phyloP scores from a whole-genome alignment of 306 rosid genomes.

The Senna tora region DNA sequence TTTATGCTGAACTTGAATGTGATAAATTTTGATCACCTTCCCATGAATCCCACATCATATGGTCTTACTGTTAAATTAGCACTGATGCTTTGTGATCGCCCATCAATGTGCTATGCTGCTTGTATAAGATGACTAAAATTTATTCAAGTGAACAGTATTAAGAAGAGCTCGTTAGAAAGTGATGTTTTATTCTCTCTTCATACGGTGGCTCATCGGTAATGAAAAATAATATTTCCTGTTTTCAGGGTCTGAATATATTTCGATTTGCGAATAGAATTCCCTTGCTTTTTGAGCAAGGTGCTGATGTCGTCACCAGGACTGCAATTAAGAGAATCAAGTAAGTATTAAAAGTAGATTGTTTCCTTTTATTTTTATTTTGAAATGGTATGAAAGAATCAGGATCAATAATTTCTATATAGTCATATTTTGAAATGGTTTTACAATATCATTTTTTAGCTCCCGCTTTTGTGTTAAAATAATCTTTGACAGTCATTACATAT shows the following conservation, averaged over 20 bases:
- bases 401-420: background rate
- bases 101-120: background rate
- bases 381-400: conserved; percentile 4
- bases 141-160: conserved; percentile 19
- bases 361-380: conserved; percentile 10
- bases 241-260: conserved; percentile 92
- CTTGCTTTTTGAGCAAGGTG: conserved; percentile 99
- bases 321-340: conserved; percentile 95
- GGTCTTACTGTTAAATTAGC: background rate
- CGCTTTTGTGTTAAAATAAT: conserved; percentile 14
- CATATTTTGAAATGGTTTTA: background rate
- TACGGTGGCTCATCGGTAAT: conserved; percentile 28
- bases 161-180: conserved; percentile 37
- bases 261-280: conserved; percentile 98
- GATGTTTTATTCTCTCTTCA: conserved; percentile 33
- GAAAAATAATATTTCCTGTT: conserved; percentile 30
- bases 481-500: conserved; percentile 25
- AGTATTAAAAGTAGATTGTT: conserved; percentile 31
- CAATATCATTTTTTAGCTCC: conserved; percentile 9
- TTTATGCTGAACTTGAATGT: background rate
- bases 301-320: conserved; percentile 95
- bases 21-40: conserved; percentile 18
- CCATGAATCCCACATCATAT: background rate
- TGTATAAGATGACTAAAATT: background rate
- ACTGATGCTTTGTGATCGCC: background rate